Base-by-base conservation (phyloP, 2,329 filamentous ascomycete genomes). In the Teratosphaeria gauchensis region DNA sequence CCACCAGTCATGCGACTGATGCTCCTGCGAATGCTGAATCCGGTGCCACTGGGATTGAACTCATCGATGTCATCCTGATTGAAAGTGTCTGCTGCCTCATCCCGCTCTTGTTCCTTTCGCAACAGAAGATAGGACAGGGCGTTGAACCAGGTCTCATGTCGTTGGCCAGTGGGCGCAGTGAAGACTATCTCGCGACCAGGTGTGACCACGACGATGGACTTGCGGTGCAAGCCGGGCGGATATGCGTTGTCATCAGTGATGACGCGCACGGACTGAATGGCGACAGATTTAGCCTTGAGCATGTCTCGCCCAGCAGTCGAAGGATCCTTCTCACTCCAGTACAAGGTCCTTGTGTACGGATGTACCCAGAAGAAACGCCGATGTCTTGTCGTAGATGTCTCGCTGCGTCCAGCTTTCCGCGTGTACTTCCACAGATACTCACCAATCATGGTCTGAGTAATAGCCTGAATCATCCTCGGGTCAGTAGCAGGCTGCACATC, bases 381-480 rank as follows among this genome's bases (percentile, higher is more conserved):
- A 74, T 99, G 94, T 56, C 94, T 84, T 58, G 92, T 95, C 66
- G 86, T 88, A 0, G 92, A 97, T 75, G 95, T 85, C 63, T 91
- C 89, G 57, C 86, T 88, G 28, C 92, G 87, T n/a, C 91, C 92
- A 60, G 92, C 82, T 77, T 94, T 96, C 68, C 94, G 88, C 0
- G 94, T 99, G 75, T 99, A 99, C 74, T 99, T 99, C 94, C 94
- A 99, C 48, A 99, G 80, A 73, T 92, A 97, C 73, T 99, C 94
- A 58, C 94, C 94, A 70, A 99, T 97, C 94, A 99, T 99, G 19
- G 94, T 97, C 75, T 99, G 92, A 1, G 94, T 99, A 64, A 99
- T 96, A 54, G 94, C 94, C 76, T 96, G 91, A 66, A 99, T 97
- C 91, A 99, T 96, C 67, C 92, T 89, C 62, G 92, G 92, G 75